Evolutionary conservation across 164 flowering plant genomes (phyloP), one percentile per base, ranked within the genome.

Genomic region (Annona squamosa): DNA sequence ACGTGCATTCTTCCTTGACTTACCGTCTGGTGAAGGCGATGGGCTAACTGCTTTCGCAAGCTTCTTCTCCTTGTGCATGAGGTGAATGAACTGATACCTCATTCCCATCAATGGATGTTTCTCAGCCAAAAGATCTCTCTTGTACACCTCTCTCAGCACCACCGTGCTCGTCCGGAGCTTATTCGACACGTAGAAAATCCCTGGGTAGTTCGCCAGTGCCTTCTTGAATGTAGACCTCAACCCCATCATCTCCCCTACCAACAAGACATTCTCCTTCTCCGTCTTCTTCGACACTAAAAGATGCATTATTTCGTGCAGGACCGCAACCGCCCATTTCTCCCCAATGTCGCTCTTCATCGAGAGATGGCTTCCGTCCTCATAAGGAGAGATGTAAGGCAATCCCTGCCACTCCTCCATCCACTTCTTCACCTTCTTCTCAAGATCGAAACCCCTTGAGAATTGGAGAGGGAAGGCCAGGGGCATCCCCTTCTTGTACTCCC

Each of bases 391-490:
- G 77, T 96, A 96, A 2, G 97, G 97, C 85, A 96, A 79, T 72
- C 82, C 87, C 83, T 91, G 95, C 99, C 98, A 96, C 3, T 88
- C 88, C 46, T 88, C 88, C 6, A 85, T 65, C 97, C 97, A 93
- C 48, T 83, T 85, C 85, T 81, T 82, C 72, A 86, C 79, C 79
- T 85, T 88, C 82, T 87, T 91, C 79, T 91, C 87, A 86, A 93
- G 75, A 80, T 87, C 91, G 76, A 87, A 88, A 46, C 97, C 97
- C 63, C 72, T 83, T 0, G 99, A 85, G 71, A 81, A 88, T 62
- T 89, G 82, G 79, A 89, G 63, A 10, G 94, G 87, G 71, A 87
- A 95, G 1, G 77, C 83, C 12, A 88, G 74, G 0, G 85, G 83
- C 84, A 69, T 81, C 46, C 91, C 93, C 48, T 80, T 88, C 66